Evolutionary conservation across 225 moss, liverwort and hornwort genomes (phyloP), one percentile per base, ranked within the genome.

Genomic region (Bryoerythrophyllum caledonicum): DNA sequence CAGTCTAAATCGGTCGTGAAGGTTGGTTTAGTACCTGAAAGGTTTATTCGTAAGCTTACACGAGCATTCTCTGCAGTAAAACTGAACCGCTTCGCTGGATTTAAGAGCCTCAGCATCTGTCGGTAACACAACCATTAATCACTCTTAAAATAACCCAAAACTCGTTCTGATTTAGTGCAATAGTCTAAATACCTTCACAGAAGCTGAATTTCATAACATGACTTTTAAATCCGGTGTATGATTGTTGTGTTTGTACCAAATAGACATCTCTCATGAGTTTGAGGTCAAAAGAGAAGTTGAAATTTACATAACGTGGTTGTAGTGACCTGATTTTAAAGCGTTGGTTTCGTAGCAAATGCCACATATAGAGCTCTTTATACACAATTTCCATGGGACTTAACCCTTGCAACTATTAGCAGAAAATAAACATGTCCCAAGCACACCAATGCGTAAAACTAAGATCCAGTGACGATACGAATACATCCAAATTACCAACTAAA

Each of bases 21-120:
- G 48, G 20, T 62, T 20, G 17, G 49, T 60, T 26, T 19, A 12
- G 54, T 76, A 96, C 92, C 96, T 90, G 76, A 94, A 84, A 61
- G 88, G 84, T 11, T 66, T 27, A 54, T 62, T 73, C 15, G 86
- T 96, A 30, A 96, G 88, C 44, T 87, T 83, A 63, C 78, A 87
- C 0, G 86, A 88, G 65, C 94, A 96, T 32, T 71, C 79, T 69
- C 79, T 81, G 83, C 96, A 96, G 75, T 85, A 91, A 76, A 96
- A 88, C n/a, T 78, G 68, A 26, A 88, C 68, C 61, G 75, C 77
- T 52, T 81, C 58, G 70, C 76, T 76, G 69, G 82, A 84, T 72
- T 82, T 79, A 25, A 96, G 88, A 75, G 84, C 76, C 67, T 90
- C 76, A 15, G 87, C 82, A 82, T 96, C 94, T 94, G 90, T 58